Base-by-base conservation (phyloP, 1,284 basidiomycete species). In the Irpex sp. region DNA sequence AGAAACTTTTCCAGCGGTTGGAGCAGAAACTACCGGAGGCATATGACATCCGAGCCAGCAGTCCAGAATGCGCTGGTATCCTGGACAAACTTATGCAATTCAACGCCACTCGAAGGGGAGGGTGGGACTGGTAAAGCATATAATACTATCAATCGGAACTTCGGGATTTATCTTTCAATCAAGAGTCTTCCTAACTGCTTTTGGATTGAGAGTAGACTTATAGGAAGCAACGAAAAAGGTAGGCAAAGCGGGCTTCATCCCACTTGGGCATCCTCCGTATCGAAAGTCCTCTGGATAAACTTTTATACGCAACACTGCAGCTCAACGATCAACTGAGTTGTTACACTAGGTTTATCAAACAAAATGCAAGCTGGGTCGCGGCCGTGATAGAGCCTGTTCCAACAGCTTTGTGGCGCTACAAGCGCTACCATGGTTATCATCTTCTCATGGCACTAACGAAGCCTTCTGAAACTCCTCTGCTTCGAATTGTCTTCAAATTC, bases 1-100 rank as follows among this genome's bases (percentile, higher is more conserved):
- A 27, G 15, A 20, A 32, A 38, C 22, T 38, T 20, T 15, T 15
- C 6, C 62, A 94, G 92, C 82, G 84, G 65, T 82, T 94, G n/a
- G 82, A 89, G 71, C 82, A 84, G 66, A 81, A 85, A 22, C 79
- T 93, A 0, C 89, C 90, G 1, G 87, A 90, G 69, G 92, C 87
- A 1, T 87, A 90, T 68, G 81, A 83, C 0, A 84, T 90, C 42
- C 84, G 87, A 54, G 80, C 79, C 2, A 76, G 76, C 13, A 80
- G 74, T 42, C 77, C 78, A 0, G 72, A 70, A 64, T 81, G 80
- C 64, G 32, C 74, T 6, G 74, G 75, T 10, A 77, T 81, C 71
- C 71, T 74, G 27, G 77, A 80, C 38, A 64, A 64, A 11, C 38
- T 64, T 18, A 13, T 32, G 15, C 62, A 64, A 9, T 42, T 64